A percentile compares a stretch with the other conserved stretches of the same genome.
Evolutionary conservation across 495 filamentous ascomycete genomes (phyloP).

Genomic region (Penicillium lagena): DNA sequence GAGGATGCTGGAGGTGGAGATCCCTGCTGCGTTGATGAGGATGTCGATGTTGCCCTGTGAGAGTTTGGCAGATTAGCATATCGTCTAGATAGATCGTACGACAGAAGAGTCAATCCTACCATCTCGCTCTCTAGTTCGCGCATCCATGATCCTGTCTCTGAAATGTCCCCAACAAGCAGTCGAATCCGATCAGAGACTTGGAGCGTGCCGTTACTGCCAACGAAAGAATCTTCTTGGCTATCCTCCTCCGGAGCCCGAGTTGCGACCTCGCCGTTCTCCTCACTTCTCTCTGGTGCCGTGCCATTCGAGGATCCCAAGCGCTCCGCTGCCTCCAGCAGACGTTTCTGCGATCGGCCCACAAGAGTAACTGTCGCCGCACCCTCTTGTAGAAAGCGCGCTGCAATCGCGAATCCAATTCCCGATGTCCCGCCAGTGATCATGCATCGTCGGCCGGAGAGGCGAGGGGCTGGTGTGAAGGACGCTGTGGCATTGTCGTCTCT

Average conservation of each 20-base stretch:
- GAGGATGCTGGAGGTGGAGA: constrained; percentile 54
- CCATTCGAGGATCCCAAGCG: constrained; percentile 4
- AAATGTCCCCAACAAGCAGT: constrained; percentile 43
- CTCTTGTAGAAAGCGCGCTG: constrained; percentile 56
- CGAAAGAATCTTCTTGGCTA: background rate
- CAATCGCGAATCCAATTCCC: constrained; percentile 64
- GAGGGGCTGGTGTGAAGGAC: constrained; percentile 8
- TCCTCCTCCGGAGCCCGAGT: constrained; percentile 15
- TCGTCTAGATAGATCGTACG: too few species aligned
- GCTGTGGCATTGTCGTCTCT: background rate
- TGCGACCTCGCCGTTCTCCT: constrained; percentile 1
- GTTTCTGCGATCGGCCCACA: constrained; percentile 36
- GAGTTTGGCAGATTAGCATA: background rate
- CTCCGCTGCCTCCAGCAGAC: constrained; percentile 31
- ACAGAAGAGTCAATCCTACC: constrained; percentile 16
- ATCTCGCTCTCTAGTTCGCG: constrained; percentile 35
- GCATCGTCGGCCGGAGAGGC: constrained; percentile 37
- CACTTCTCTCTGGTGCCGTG: background rate
- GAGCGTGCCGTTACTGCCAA: too few species aligned
- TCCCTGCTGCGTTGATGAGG: constrained; percentile 72
- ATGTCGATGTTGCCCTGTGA: constrained; percentile 47
- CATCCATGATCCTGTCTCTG: constrained; percentile 37
- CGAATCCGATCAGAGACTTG: constrained; percentile 14
- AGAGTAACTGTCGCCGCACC: constrained; percentile 52
- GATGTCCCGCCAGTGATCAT: constrained; percentile 60